Base-by-base conservation (phyloP, 306 rosid species). In the Rubus parviflorus region DNA sequence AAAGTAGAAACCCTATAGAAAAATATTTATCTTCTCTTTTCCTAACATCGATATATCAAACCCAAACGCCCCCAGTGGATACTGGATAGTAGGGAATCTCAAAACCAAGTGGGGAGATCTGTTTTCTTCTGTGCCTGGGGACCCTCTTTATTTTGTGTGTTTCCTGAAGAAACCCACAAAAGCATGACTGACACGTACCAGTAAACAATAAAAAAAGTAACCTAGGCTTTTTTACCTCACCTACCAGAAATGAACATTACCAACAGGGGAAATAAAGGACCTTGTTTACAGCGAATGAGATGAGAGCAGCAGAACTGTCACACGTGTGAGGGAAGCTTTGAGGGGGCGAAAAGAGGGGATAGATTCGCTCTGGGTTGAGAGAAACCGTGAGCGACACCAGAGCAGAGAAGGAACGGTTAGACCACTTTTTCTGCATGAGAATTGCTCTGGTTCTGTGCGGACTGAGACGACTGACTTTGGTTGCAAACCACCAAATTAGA, bases 371-470 rank as follows among this genome's bases (percentile, higher is more conserved):
- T 15, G 64, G 57, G 37, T 38, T 78, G 47, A 13, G 63, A 5
- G 73, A 63, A 71, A 52, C 54, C 40, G 38, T 72, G 73, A 53
- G 78, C 60, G 68, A 73, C 82, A 79, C 9, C 4, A 63, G 68
- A 10, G 20, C 4, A 61, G 13, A 47, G 14, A 25, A 38, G 22
- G 38, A 56, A 25, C 69, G 69, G 8, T 73, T 41, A 22, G 40
- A 42, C 67, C 42, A 73, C 40, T 2, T 41, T 22, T 42, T 15
- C 9, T 41, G 69, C 69, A 17, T 25, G 69, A 60, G 45, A 45
- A 37, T 7, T 63, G 47, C 41, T 63, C 6, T 56, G 25, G 62
- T 56, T 9, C 62, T 56, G 3, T 64, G 42, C 43, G 5, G 68
- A 63, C 63, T 35, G 63, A 15, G 22, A 16, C 1, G 65, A 58